Conservation (phyloP, 805 yeast genomes). For the Pichia heedii region DNA sequence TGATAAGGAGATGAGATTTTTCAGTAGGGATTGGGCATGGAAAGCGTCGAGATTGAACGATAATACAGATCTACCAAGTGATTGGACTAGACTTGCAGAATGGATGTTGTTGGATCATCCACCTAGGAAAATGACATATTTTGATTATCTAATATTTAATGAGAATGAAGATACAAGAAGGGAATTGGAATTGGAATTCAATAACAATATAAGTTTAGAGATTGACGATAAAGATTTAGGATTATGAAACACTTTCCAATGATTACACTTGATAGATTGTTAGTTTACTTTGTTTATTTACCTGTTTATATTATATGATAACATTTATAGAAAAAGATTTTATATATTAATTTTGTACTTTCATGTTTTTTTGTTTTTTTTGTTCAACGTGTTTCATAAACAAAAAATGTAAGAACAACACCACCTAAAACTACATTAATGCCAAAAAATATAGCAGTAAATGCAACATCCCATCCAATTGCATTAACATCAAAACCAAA, state of each 20-base stretch:
- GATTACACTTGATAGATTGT: too few relatives aligned
- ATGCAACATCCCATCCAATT: constrained; percentile 54
- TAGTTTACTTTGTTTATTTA: background rate
- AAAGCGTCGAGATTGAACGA: background rate
- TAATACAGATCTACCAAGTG: background rate
- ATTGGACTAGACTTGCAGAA: background rate
- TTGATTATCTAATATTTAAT: constrained; percentile 1
- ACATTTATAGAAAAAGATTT: background rate
- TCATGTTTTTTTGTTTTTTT: too few relatives aligned
- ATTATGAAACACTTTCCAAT: too few relatives aligned
- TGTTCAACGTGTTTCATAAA: constrained; percentile 60
- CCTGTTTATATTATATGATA: background rate
- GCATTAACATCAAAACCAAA: constrained; percentile 89
- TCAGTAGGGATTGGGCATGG: constrained; percentile 6
- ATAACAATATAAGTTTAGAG: background rate
- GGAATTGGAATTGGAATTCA: background rate
- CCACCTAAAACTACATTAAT: constrained; percentile 64
- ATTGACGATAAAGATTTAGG: too few relatives aligned
- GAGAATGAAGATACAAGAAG: background rate
- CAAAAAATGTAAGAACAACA: constrained; percentile 57
- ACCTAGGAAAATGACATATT: constrained; percentile 1
- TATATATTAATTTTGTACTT: too few relatives aligned
- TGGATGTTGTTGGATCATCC: constrained; percentile 3
- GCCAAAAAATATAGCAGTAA: constrained; percentile 48
- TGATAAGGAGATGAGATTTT: constrained; percentile 1